Evolutionary conservation across 2,329 filamentous ascomycete genomes (phyloP), one percentile per base, ranked within the genome.

Genomic region (Ilyonectria robusta): DNA sequence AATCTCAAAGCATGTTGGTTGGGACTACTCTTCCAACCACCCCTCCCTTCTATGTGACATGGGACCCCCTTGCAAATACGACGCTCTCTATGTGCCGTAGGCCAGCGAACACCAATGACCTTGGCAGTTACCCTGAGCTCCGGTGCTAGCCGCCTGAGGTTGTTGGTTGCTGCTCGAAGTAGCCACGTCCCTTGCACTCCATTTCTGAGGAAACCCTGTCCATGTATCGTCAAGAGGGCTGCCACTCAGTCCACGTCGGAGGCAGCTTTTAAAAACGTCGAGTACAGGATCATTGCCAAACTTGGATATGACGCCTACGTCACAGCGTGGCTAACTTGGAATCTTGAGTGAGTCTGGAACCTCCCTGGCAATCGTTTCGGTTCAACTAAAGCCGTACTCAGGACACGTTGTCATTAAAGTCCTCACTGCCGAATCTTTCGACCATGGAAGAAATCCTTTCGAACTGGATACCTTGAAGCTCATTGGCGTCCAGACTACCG

Each of bases 321-420:
- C 8, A 58, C 42, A 7, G 55, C 48, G 5, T 58, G 55, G 42
- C 29, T 58, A 17, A 26, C 42, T 13, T 23, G 4, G 3, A n/a
- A 58, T 9, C 9, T 21, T 13, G 11, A 15, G 42, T 47, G 10
- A 23, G n/a, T 47, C 4, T 9, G 6, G 5, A 13, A 29, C 29
- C 6, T 17, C 15, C 15, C 29, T 11, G 23, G 2, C 5, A 33
- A 51, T 5, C 2, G 40, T 17, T 42, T n/a, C 5, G 15, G n/a
- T 17, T 13, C n/a, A n/a, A 3, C 8, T 17, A 31, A 33, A 21
- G 10, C 55, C 6, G 66, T 65, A 44, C 66, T 33, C 1, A 26
- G 26, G 50, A 51, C 74, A 78, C 46, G 68, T 76, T n/a, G 78
- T 76, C 0, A 47, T 79, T 11, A 79, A 79, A 51, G 66, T 78